These are phyloP conservation scores for Inonotus hispidus DNA, from an alignment of 1,284 basidiomycete species.

Conservation along the genomic window DNA sequence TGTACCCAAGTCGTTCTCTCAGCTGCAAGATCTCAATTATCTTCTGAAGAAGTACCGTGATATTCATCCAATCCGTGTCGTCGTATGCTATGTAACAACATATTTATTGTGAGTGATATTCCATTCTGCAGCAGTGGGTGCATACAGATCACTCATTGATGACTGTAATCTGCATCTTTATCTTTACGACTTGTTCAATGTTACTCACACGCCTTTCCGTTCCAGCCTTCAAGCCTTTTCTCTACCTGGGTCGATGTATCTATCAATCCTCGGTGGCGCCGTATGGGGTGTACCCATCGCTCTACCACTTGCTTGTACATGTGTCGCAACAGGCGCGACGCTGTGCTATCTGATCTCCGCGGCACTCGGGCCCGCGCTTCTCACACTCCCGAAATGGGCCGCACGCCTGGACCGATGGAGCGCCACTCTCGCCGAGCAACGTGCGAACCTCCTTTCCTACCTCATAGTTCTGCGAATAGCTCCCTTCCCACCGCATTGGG, in stretches of 20 bases:
- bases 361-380: slow-evolving; percentile 83
- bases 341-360: slow-evolving; percentile 92
- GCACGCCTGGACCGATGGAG: slow-evolving; percentile 79
- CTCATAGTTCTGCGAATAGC: slow-evolving; percentile 92
- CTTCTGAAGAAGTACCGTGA: slow-evolving; percentile 87
- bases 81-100: slow-evolving; percentile 79
- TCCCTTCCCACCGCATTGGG: slow-evolving; percentile 95
- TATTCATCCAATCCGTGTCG: slow-evolving; percentile 75
- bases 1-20: slow-evolving; percentile 78
- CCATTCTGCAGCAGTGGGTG: background rate
- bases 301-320: slow-evolving; percentile 86
- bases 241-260: slow-evolving; percentile 96
- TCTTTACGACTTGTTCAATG: background rate
- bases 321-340: slow-evolving; percentile 86
- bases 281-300: slow-evolving; percentile 93
- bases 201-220: slow-evolving; percentile 3
- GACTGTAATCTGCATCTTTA: background rate
- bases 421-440: slow-evolving; percentile 63
- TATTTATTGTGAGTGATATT: slow-evolving; percentile 78
- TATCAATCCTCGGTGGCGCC: slow-evolving; percentile 93
- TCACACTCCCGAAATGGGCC: slow-evolving; percentile 82
- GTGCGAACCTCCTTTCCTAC: slow-evolving; percentile 80
- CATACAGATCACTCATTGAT: slow-evolving; percentile 2
- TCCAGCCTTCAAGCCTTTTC: slow-evolving; percentile 91
- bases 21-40: slow-evolving; percentile 75